phyloP scores from a whole-genome alignment of 257 asterid species.

The Nicotiana otophora region DNA sequence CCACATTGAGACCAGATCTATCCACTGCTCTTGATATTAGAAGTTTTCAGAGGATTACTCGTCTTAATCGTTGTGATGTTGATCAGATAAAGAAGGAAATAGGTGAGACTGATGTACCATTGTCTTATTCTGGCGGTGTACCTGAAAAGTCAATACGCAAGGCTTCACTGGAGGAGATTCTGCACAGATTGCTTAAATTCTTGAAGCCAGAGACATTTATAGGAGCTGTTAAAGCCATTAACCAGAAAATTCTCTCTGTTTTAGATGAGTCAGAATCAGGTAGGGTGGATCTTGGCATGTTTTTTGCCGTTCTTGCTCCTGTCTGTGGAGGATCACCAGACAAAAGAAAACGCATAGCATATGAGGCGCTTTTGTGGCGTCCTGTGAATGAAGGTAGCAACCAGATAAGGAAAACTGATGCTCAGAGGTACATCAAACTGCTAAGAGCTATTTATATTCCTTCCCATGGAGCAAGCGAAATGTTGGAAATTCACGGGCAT shows the following conservation, averaged over 20 bases:
- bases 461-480: conserved; percentile 69
- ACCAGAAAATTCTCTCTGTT: conserved; percentile 73
- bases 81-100: conserved; percentile 81
- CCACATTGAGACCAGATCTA: conserved; percentile 62
- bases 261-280: conserved; percentile 87
- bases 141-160: conserved; percentile 87
- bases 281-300: conserved; percentile 84
- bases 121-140: conserved; percentile 78
- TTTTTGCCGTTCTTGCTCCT: conserved; percentile 83
- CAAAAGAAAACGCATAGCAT: conserved; percentile 73
- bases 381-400: conserved; percentile 71
- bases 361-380: conserved; percentile 85
- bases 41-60: conserved; percentile 83
- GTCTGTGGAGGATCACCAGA: conserved; percentile 78
- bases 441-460: conserved; percentile 83
- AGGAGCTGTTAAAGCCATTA: conserved; percentile 89
- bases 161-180: conserved; percentile 82
- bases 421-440: conserved; percentile 55
- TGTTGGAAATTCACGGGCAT: conserved; percentile 78
- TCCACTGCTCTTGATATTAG: conserved; percentile 76
- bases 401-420: conserved; percentile 74
- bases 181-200: conserved; percentile 63
- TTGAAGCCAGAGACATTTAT: conserved; percentile 93
- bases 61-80: conserved; percentile 75
- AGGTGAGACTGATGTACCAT: conserved; percentile 68